Base-by-base conservation (phyloP, 306 rosid species). In the Ceratonia siliqua region DNA sequence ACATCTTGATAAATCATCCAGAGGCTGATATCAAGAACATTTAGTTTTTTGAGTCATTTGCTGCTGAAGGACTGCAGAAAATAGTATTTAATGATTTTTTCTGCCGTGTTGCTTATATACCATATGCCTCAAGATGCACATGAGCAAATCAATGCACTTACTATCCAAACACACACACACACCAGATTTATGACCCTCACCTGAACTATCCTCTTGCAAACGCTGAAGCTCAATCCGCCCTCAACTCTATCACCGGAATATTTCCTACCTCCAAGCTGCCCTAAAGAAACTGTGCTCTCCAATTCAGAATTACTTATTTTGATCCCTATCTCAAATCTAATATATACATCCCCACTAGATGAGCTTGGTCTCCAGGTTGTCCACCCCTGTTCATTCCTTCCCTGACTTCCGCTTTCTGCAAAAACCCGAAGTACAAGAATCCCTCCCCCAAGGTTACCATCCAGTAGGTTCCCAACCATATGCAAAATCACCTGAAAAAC, bases 401-500 rank as follows among this genome's bases (percentile, higher is more conserved):
- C 99, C 81, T 90, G 96, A 82, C 98, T 92, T 48, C 91, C 94
- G 15, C 81, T 81, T 79, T 90, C 97, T 0, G 89, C 82, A 15
- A 82, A 79, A 68, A 87, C 90, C 68, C 89, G 91, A 74, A 95
- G 88, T 33, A 78, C 68, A 22, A 88, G 91, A 67, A 68, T 55
- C 41, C 92, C 96, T 49, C 82, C 90, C 46, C 83, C 89, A 13
- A 81, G 78, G 72, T 84, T 85, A 69, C 81, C 88, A 57, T 85
- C 85, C 50, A 95, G 85, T 5, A 95, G 89, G 87, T 85, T 95
- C 62, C 99, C 98, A 46, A 92, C 90, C 96, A 95, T 95, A 68
- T 95, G 99, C 81, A 95, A 77, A 85, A 95, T 90, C 89, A 95
- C 97, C 89, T 95, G 99, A 76, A 95, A 95, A 50, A 95, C 92